A percentile compares a stretch with the other conserved stretches of the same genome.
phyloP scores from a whole-genome alignment of 2,329 filamentous ascomycete genomes.

The Colletotrichum somersetense region DNA sequence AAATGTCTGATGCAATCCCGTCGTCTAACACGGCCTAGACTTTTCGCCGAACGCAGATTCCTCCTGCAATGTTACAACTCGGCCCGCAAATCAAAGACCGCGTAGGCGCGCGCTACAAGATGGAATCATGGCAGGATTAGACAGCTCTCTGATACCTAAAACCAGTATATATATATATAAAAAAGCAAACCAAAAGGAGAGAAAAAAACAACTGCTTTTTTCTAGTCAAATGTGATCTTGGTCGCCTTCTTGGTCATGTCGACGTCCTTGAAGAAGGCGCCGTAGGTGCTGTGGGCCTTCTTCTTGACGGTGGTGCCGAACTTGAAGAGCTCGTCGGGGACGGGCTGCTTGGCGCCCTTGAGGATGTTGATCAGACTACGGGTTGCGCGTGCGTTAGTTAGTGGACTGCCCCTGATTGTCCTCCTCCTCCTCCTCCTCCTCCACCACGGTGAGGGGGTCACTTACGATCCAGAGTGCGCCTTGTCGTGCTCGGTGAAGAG shows the following conservation, averaged over 20 bases:
- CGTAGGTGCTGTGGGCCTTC: slow-evolving; percentile 96
- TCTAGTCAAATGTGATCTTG: slow-evolving; percentile 88
- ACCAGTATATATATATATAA: no score
- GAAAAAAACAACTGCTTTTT: slow-evolving; percentile 30
- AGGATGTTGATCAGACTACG: slow-evolving; percentile 90
- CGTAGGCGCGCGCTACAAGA: background rate
- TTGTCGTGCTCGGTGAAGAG: slow-evolving; percentile 97
- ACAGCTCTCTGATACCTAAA: background rate
- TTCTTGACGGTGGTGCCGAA: slow-evolving; percentile 99
- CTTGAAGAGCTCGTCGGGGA: slow-evolving; percentile 91
- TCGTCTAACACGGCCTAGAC: slow-evolving; percentile 53
- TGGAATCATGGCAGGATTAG: background rate
- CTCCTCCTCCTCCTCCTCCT: background rate
- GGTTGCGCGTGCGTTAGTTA: slow-evolving; percentile 43
- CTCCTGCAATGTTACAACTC: slow-evolving; percentile 64
- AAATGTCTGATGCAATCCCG: slow-evolving; percentile 26
- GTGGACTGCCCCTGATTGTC: background rate
- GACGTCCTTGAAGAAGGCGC: slow-evolving; percentile 94
- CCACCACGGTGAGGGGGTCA: slow-evolving; percentile 46
- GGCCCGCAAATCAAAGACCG: slow-evolving; percentile 49
- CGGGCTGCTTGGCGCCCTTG: slow-evolving; percentile 89
- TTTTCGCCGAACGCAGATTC: slow-evolving; percentile 66
- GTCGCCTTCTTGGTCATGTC: slow-evolving; percentile 86
- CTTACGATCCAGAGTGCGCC: slow-evolving; percentile 86
- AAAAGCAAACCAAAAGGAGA: background rate